Conservation (phyloP, 176 grass and related monocot species). For the Aegilops umbellulata region DNA sequence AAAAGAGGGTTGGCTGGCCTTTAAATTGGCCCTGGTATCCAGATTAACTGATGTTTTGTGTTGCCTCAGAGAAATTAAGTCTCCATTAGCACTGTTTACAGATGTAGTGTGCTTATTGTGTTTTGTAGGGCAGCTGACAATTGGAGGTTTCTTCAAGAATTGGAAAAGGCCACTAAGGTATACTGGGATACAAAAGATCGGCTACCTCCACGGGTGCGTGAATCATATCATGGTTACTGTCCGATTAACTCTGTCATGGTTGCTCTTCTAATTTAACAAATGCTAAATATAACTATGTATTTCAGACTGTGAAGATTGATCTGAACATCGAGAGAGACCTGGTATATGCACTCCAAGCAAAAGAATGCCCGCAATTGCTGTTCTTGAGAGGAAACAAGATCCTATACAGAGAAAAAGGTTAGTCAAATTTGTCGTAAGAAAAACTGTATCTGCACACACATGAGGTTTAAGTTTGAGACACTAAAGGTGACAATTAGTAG, state of each 20-base stretch:
- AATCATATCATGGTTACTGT: background rate
- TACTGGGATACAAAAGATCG: conserved; percentile 90
- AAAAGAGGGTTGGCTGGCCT: background rate
- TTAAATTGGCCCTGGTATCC: background rate
- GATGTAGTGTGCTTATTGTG: background rate
- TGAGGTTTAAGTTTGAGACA: background rate
- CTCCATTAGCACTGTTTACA: background rate
- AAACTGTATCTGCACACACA: background rate
- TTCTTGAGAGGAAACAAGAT: conserved; percentile 91
- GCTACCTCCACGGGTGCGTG: conserved; percentile 67
- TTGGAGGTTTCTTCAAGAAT: conserved; percentile 86
- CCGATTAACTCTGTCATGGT: background rate
- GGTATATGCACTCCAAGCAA: conserved; percentile 82
- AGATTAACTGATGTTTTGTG: background rate
- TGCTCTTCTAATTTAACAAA: background rate
- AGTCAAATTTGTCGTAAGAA: background rate
- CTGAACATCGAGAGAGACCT: conserved; percentile 87
- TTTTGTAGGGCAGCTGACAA: conserved; percentile 71
- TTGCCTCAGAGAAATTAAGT: background rate
- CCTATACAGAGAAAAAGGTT: conserved; percentile 90
- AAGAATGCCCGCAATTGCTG: conserved; percentile 82
- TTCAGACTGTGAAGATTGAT: conserved; percentile 93
- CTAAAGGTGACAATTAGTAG: background rate
- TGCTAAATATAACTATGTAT: conserved; percentile 30
- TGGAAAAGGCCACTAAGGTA: conserved; percentile 86